Evolutionary conservation across 2,329 filamentous ascomycete genomes (phyloP), one percentile per base, ranked within the genome.

Genomic region (Aspergillus brunneoviolaceus): DNA sequence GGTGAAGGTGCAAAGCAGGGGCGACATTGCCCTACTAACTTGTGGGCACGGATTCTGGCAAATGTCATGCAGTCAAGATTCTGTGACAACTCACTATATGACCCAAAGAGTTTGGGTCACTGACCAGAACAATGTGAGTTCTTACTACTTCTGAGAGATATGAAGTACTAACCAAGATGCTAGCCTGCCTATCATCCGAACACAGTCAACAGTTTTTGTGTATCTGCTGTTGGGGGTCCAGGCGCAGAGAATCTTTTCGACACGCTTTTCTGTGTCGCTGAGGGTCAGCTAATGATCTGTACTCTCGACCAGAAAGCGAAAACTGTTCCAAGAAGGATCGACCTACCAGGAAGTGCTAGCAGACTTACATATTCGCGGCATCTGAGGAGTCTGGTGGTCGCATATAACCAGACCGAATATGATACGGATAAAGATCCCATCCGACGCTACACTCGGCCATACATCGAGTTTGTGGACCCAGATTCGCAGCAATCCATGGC

Each of bases 341-440:
- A 69, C 25, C 55, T 80, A 12, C 74, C 74, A 47, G 79, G 79
- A n/a, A 76, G 72, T 19, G 77, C 79, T 9, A 75, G 69, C 63
- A 75, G 74, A 58, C 58, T 83, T 10, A 69, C 77, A 10, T 84
- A 82, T 67, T 79, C 82, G 10, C 67, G 73, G 12, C 71, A 75
- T 53, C 68, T 83, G 10, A 74, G 76, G 12, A 79, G 78, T 60
- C 73, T 86, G 29, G 77, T 86, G 33, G 79, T 83, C 12, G 81
- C 81, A 23, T 83, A 78, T 61, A 73, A 69, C 42, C 65, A 65
- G 21, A 67, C 65, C 3, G 67, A 71, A 50, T 60, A 65, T 5
- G 68, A 73, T 25, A 62, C 66, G 6, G 69, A 69, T 5, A 53
- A 65, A 35, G 64, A 68, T 27, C 71, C 72, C 14, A 69, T 73